Conservation (phyloP, 2,329 filamentous ascomycete genomes). For the Lecanicillium sp. region DNA sequence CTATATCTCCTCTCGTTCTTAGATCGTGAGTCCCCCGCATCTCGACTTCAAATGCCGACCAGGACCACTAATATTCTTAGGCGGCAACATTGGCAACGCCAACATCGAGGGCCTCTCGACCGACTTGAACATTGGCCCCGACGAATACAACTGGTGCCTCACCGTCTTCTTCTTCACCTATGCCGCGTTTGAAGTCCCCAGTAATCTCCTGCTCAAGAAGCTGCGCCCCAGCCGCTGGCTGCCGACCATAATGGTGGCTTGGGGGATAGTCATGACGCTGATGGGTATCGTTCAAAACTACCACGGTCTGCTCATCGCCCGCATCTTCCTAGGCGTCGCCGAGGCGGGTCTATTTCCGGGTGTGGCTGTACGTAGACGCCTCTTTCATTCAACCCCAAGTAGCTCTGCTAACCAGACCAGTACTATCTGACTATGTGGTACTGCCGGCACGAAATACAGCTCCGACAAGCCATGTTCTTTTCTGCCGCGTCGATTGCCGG, state of each 20-base stretch:
- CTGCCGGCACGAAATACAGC: slow-evolving; percentile 66
- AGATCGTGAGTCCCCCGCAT: slow-evolving; percentile 35
- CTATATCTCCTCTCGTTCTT: slow-evolving; percentile 60
- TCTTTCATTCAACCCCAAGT: not conserved
- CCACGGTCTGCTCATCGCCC: slow-evolving; percentile 38
- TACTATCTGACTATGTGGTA: slow-evolving; percentile 76
- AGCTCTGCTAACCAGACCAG: slow-evolving; percentile 27
- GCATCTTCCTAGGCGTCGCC: slow-evolving; percentile 57
- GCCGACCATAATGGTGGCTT: slow-evolving; percentile 61
- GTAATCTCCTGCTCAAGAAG: slow-evolving; percentile 70
- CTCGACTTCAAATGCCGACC: not conserved
- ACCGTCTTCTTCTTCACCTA: slow-evolving; percentile 37
- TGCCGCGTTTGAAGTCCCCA: slow-evolving; percentile 58
- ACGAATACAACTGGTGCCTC: slow-evolving; percentile 34
- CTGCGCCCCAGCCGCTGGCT: slow-evolving; percentile 70
- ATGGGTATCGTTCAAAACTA: slow-evolving; percentile 44
- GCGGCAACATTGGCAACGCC: slow-evolving; percentile 13
- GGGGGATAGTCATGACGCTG: slow-evolving; percentile 39
- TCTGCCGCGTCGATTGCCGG: slow-evolving; percentile 71
- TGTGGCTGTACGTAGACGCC: slow-evolving; percentile 32
- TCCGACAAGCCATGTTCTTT: slow-evolving; percentile 69
- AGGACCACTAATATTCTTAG: not conserved
- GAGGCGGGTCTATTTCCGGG: slow-evolving; percentile 63
- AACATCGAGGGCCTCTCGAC: slow-evolving; percentile 21
- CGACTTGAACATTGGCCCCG: slow-evolving; percentile 5